Base-by-base conservation (phyloP, 208 protist genomes). In the Naegleria fowleri region DNA sequence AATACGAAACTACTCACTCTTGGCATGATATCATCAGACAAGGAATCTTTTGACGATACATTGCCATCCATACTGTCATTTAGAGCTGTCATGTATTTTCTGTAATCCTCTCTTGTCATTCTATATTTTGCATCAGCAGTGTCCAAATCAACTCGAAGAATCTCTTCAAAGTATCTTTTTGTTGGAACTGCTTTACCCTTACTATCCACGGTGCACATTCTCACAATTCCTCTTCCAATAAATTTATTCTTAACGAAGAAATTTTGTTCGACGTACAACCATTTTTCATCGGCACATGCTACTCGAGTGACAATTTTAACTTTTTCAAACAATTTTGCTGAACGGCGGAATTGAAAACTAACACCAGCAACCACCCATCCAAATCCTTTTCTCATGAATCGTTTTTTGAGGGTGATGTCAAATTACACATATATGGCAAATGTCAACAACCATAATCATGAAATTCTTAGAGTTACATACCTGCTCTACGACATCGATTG, bases 1-100 rank as follows among this genome's bases (percentile, higher is more conserved):
- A 79, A 79, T 36, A 79, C 67, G n/a, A 79, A 79, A 79, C 67
- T 79, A 33, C 67, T 79, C 6, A 79, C 67, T 79, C 67, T 25
- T 11, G 67, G 13, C 29, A 79, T 36, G 16, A 79, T 7, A 36
- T 79, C 67, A 48, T 48, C 43, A 48, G 7, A 1, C 43, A 48
- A 48, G 7, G 43, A 48, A 79, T 79, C 67, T 79, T 9, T 79
- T 36, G 55, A 15, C 4, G 55, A 67, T 29, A 19, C 19, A 29
- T 15, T 29, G 19, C 22, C 11, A 67, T 67, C 55, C 43, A 48
- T 48, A 7, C 43, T 48, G 43, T 75, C 25, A 75, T 75, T 75
- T 5, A 75, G 13, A 79, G 29, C 67, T 36, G 7, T 79, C 19
- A 36, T n/a, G n/a, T 36, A 79, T 67, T 67, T 67, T 15, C 19